Evolutionary conservation across 495 filamentous ascomycete genomes (phyloP), one percentile per base, ranked within the genome.

Genomic region (Aspergillus conjunctus): DNA sequence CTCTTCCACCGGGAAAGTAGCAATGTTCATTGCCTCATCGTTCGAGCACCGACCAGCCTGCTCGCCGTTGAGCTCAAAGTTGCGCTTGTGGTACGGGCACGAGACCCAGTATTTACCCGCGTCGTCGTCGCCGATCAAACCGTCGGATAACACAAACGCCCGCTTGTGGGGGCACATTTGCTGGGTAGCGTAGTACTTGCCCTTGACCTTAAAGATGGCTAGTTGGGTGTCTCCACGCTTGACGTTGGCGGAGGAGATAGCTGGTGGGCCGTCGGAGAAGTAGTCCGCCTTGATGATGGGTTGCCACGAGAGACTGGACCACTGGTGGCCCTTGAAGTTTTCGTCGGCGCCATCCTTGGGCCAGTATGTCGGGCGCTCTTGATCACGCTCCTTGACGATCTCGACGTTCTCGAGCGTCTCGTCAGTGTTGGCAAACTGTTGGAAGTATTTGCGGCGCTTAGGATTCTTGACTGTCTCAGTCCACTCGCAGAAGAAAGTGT

Each of bases 151-250:
- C 31, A 91, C 88, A 72, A 98, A 97, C 0, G 93, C 87, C 30
- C 93, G 90, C 76, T 96, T 97, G 76, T 97, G 92, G 14, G 93
- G 93, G 71, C 93, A 98, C 93, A 98, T 98, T 71, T 98, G 92
- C 81, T 98, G 93, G 15, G 88, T 89, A n/a, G 91, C 90, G 69
- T 93, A 94, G 75, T 84, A 96, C 52, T 85, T 83, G 18, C 91
- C 93, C 59, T 85, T 84, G 62, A 97, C 81, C 68, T 92, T 91
- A 84, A 94, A 97, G 59, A 97, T 79, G 17, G 93, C 92, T 5
- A 97, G 83, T 72, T 98, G 93, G 0, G 92, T 97, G 71, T 97
- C 92, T 11, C 91, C 91, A 21, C 91, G 84, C 78, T 96, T 96
- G 72, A 97, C 76, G 43, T 85, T 87, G 3, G 88, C 72, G 77